phyloP scores from a whole-genome alignment of 192 early-diverging fungal genomes.

The Phycomyces blakesleeanus region DNA sequence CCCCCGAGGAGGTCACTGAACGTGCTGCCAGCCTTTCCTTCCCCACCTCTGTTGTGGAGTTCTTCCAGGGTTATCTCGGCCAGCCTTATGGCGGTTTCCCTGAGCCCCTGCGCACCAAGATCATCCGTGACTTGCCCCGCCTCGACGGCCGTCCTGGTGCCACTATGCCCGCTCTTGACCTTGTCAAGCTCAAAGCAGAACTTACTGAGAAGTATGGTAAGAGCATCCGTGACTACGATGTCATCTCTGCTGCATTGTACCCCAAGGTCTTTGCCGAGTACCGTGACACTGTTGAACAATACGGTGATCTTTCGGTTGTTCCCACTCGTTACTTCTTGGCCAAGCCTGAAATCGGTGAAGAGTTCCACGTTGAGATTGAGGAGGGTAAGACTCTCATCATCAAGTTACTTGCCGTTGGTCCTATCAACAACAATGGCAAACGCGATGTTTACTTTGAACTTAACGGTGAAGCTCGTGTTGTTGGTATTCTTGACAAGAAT shows the following conservation, averaged over 20 bases:
- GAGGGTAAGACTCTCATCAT: constrained; percentile 89
- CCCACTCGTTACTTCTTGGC: constrained; percentile 90
- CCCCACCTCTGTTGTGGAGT: constrained; percentile 92
- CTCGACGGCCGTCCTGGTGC: constrained; percentile 87
- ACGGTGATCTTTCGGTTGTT: constrained; percentile 83
- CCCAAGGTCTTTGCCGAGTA: constrained; percentile 92
- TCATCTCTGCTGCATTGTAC: constrained; percentile 87
- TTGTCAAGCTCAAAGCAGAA: constrained; percentile 66
- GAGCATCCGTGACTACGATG: constrained; percentile 80
- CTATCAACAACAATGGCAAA: constrained; percentile 69
- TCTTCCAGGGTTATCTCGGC: constrained; percentile 95
- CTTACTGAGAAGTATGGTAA: constrained; percentile 80
- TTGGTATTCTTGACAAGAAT: constrained; percentile 64
- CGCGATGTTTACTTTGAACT: constrained; percentile 95
- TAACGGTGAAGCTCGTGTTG: constrained; percentile 90
- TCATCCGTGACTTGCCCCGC: constrained; percentile 71
- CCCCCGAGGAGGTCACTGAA: constrained; percentile 69
- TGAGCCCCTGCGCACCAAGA: constrained; percentile 78
- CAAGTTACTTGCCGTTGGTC: constrained; percentile 85
- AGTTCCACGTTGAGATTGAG: constrained; percentile 83
- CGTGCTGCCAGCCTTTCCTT: constrained; percentile 80
- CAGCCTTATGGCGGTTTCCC: constrained; percentile 95
- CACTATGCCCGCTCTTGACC: constrained; percentile 73
- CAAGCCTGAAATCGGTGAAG: constrained; percentile 84
- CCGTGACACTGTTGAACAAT: constrained; percentile 64